Evolutionary conservation across 352 stramenopile species (phyloP).

Genomic region (Pythium brachiatum): DNA sequence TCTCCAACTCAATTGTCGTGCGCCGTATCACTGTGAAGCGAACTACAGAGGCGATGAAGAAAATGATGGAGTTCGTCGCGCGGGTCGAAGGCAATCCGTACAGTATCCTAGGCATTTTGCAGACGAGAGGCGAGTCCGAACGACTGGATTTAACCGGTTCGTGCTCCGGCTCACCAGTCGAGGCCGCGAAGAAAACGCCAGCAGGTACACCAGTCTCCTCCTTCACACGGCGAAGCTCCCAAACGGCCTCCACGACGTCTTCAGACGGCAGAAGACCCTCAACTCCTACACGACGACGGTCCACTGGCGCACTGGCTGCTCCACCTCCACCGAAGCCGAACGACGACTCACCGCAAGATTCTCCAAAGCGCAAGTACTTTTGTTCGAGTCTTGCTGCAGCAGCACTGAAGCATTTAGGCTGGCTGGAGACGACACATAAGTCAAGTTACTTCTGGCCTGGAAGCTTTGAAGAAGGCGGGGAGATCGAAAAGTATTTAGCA

Average conservation of each 20-base stretch:
- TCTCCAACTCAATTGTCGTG: conserved; percentile 80
- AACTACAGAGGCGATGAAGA: conserved; percentile 36
- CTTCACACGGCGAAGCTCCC: conserved; percentile 8
- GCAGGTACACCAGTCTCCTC: conserved; percentile 10
- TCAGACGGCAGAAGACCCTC: conserved; percentile 4
- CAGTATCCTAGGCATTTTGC: conserved; percentile 77
- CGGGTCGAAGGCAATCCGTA: conserved; percentile 81
- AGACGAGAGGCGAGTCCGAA: conserved; percentile 51
- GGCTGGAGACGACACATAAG: conserved; percentile 64
- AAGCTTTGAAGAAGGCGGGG: conserved; percentile 77
- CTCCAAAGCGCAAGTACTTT: conserved; percentile 75
- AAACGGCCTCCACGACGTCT: conserved; percentile 7
- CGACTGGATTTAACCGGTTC: conserved; percentile 15
- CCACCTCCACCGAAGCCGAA: conserved; percentile 8
- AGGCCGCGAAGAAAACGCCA: not conserved
- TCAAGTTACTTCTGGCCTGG: conserved; percentile 82
- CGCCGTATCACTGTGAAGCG: conserved; percentile 49
- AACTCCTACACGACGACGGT: conserved; percentile 1
- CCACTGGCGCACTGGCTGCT: conserved; percentile 4
- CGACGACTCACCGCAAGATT: not conserved
- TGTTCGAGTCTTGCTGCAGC: conserved; percentile 79
- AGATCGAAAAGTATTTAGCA: conserved; percentile 61
- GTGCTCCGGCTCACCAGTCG: conserved; percentile 10
- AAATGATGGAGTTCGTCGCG: conserved; percentile 54
- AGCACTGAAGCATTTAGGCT: conserved; percentile 76